These are phyloP conservation scores for Euphorbia lathyris DNA, from an alignment of 345 rosid species.

Conservation along the genomic window DNA sequence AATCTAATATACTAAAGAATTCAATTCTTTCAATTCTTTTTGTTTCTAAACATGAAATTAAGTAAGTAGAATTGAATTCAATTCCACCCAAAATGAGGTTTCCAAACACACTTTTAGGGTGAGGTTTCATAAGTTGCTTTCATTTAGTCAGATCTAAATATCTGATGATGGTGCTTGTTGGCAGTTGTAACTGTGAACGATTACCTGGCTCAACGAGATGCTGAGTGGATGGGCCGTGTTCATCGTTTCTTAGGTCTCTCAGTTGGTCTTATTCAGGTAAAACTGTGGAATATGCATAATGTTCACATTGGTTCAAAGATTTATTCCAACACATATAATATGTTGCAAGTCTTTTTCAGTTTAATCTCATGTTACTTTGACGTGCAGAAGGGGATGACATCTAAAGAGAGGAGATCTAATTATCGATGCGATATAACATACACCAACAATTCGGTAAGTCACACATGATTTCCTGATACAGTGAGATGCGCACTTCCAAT, in stretches of 20 bases:
- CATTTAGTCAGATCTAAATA: background rate
- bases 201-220: constrained; percentile 96
- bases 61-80: too few relatives aligned
- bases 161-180: constrained; percentile 24
- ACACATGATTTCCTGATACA: constrained; percentile 22
- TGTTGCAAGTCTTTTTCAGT: constrained; percentile 5
- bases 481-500: background rate
- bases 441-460: constrained; percentile 82
- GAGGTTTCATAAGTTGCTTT: background rate
- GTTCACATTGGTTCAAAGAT: background rate
- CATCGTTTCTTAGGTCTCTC: constrained; percentile 91
- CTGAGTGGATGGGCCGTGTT: constrained; percentile 99
- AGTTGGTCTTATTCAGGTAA: constrained; percentile 93
- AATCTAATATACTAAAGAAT: too few relatives aligned
- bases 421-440: constrained; percentile 88
- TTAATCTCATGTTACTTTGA: constrained; percentile 21
- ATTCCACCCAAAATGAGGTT: too few relatives aligned
- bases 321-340: background rate
- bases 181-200: constrained; percentile 97
- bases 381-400: constrained; percentile 73
- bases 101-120: background rate
- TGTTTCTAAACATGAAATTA: too few relatives aligned
- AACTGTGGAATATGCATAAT: background rate
- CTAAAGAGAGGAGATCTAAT: constrained; percentile 73
- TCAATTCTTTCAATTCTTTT: too few relatives aligned